Percentiles rank a stretch among this genome's conserved stretches.
Conservation (phyloP, 257 asterid species). For the Primulina tabacum region DNA sequence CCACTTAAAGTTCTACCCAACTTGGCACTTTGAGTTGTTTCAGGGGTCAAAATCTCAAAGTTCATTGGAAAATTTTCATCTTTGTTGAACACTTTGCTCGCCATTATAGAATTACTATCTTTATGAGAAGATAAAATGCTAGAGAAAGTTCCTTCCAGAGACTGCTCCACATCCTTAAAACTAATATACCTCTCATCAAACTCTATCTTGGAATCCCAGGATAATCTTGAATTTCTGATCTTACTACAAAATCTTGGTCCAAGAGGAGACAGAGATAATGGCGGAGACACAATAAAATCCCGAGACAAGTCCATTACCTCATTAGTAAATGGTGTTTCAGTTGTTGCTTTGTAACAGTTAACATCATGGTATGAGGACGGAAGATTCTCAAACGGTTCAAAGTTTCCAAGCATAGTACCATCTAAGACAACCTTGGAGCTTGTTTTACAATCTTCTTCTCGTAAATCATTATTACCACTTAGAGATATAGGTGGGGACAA, state of each 20-base stretch:
- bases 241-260: constrained; percentile 63
- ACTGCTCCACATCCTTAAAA: constrained; percentile 60
- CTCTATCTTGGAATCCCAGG: constrained; percentile 36
- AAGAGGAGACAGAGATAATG: constrained; percentile 71
- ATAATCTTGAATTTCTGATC: constrained; percentile 30
- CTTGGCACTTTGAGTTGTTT: constrained; percentile 49
- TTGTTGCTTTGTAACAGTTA: constrained; percentile 24
- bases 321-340: constrained; percentile 27
- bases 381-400: constrained; percentile 21
- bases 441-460: constrained; percentile 33
- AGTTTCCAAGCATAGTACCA: constrained; percentile 48
- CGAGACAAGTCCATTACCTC: constrained; percentile 31
- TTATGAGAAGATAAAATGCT: constrained; percentile 34
- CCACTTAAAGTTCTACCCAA: constrained; percentile 60
- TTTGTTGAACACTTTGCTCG: constrained; percentile 38
- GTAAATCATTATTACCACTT: constrained; percentile 28
- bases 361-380: constrained; percentile 33
- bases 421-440: constrained; percentile 41
- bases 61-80: constrained; percentile 43
- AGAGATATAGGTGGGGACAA: constrained; percentile 33
- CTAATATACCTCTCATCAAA: constrained; percentile 44
- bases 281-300: constrained; percentile 40
- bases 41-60: constrained; percentile 50
- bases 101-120: constrained; percentile 27
- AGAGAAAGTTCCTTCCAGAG: constrained; percentile 62